A percentile compares a stretch with the other conserved stretches of the same genome.
Conservation (phyloP, 78 protist genomes). For the Neovahlkampfia damariscottae region DNA sequence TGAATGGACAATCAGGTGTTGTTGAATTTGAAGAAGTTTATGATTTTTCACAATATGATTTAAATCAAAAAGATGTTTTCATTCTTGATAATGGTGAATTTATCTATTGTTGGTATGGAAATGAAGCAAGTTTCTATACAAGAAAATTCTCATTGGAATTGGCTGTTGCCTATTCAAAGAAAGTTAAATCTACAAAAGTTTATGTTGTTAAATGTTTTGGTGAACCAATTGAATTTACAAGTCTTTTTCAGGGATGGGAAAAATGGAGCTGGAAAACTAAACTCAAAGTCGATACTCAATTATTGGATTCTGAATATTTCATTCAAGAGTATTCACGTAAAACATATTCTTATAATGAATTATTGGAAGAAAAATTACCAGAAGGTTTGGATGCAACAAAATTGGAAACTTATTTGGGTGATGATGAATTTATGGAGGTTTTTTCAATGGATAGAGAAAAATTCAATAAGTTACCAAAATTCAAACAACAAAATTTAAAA, state of each 20-base stretch:
- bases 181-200: not conserved
- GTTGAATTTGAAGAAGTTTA: not conserved
- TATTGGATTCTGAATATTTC: not conserved
- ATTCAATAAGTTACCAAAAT: constrained; percentile 37
- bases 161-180: not conserved
- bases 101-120: not conserved
- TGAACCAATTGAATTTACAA: not conserved
- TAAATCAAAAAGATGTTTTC: not conserved
- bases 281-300: not conserved
- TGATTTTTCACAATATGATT: not conserved
- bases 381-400: constrained; percentile 18
- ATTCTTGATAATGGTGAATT: not conserved
- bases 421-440: constrained; percentile 43
- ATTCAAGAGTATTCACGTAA: not conserved
- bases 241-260: not conserved
- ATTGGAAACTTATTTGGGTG: constrained; percentile 28
- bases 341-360: not conserved
- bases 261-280: not conserved
- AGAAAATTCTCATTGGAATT: not conserved
- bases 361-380: not conserved
- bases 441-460: constrained; percentile 23
- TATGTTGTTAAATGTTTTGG: not conserved
- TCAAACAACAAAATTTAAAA: constrained; percentile 44
- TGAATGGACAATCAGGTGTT: not conserved
- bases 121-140: not conserved